Conservation (phyloP, 306 rosid species). For the Vigna mungo region DNA sequence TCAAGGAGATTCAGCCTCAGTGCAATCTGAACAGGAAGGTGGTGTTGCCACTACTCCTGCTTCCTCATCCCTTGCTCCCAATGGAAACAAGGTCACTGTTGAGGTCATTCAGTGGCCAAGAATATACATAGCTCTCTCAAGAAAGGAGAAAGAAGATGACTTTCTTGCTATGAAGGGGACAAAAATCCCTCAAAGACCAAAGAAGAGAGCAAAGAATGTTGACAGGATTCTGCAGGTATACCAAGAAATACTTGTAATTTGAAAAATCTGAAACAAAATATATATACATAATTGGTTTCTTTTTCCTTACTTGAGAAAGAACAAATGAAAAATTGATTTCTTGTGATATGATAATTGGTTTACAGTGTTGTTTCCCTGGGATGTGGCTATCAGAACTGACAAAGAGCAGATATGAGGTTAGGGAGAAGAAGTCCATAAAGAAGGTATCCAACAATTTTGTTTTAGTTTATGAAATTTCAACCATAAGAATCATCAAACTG, state of each 20-base stretch:
- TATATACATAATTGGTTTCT: background rate
- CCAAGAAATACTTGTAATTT: background rate
- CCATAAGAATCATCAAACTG: background rate
- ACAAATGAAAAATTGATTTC: constrained; percentile 1
- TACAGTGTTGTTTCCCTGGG: constrained; percentile 81
- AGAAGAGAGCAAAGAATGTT: constrained; percentile 77
- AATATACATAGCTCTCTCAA: constrained; percentile 64
- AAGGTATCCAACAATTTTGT: constrained; percentile 53
- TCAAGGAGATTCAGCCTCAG: constrained; percentile 50
- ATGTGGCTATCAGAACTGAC: constrained; percentile 81
- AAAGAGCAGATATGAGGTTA: constrained; percentile 78
- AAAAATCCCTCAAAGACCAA: constrained; percentile 81
- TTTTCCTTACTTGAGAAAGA: background rate
- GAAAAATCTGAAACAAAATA: background rate
- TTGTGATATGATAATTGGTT: constrained; percentile 10
- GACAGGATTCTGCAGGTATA: constrained; percentile 70
- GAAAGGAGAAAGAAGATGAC: constrained; percentile 88
- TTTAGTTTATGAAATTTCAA: background rate
- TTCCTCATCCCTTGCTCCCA: constrained; percentile 1
- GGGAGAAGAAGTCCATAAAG: constrained; percentile 78
- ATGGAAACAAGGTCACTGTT: constrained; percentile 52
- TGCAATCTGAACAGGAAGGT: constrained; percentile 47
- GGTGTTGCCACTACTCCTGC: constrained; percentile 7
- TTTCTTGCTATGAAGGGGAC: constrained; percentile 85
- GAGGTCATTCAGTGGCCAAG: constrained; percentile 70